A percentile compares a stretch with the other conserved stretches of the same genome.
Conservation (phyloP, 202 grass and related monocot species). For the Carex arenaria region DNA sequence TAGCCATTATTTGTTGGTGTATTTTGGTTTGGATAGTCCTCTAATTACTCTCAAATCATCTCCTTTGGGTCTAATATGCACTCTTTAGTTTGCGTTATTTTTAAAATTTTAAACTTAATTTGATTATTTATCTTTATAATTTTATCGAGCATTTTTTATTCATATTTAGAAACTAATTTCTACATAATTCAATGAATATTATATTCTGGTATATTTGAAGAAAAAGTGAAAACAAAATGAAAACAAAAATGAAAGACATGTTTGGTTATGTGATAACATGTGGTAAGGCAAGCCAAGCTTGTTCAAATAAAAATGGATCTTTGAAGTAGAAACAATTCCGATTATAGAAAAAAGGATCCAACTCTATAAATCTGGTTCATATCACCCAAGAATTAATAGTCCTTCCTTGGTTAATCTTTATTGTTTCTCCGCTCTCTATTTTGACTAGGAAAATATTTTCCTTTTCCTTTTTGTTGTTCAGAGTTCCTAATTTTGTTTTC, state of each 20-base stretch:
- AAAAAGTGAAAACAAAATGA: background rate
- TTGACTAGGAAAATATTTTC: background rate
- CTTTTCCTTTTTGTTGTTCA: background rate
- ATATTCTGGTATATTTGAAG: background rate
- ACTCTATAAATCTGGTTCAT: too few species aligned
- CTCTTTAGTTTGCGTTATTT: background rate
- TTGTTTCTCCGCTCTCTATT: background rate
- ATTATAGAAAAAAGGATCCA: background rate
- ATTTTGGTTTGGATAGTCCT: background rate
- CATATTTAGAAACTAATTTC: background rate
- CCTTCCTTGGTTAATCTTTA: background rate
- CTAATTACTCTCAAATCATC: background rate
- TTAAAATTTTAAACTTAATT: background rate
- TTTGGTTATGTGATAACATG: background rate
- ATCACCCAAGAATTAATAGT: too few species aligned
- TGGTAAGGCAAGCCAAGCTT: background rate
- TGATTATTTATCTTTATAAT: background rate
- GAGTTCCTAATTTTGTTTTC: constrained; percentile 19
- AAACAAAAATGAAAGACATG: background rate
- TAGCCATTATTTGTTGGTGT: background rate
- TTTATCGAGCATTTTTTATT: background rate
- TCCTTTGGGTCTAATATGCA: background rate
- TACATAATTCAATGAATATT: background rate
- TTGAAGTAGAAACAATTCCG: background rate
- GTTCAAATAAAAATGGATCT: background rate